phyloP scores from a whole-genome alignment of 2,329 filamentous ascomycete species.

The Hypoxylon sp. region DNA sequence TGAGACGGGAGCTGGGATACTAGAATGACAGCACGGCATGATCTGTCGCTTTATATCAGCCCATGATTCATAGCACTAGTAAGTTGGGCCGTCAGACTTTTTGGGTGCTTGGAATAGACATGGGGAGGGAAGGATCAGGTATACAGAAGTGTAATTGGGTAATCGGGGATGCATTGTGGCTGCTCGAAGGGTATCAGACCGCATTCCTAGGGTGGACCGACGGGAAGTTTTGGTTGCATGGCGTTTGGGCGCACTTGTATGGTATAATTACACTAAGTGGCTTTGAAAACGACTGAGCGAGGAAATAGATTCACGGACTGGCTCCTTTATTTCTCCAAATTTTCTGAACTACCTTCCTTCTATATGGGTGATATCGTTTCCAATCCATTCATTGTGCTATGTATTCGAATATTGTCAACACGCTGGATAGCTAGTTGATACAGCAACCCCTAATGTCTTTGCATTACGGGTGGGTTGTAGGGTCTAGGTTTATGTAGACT shows the following conservation, averaged over 20 bases:
- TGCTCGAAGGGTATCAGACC: constrained; percentile 12
- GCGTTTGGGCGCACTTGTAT: constrained; percentile 43
- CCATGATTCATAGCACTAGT: neutral
- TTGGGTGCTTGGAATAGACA: constrained; percentile 7
- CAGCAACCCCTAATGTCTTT: no score
- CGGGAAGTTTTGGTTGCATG: constrained; percentile 26
- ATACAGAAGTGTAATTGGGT: constrained; percentile 26
- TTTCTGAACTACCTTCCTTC: neutral
- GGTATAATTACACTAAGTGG: constrained; percentile 18
- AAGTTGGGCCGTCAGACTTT: neutral
- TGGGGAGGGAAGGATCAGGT: neutral
- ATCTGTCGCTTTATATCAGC: neutral
- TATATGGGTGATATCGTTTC: neutral
- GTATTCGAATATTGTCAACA: neutral
- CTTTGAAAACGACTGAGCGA: constrained; percentile 3
- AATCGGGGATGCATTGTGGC: constrained; percentile 24
- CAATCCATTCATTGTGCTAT: neutral
- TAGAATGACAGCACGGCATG: constrained; percentile 24
- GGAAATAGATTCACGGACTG: constrained; percentile 40
- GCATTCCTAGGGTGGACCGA: neutral
- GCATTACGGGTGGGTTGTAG: no score
- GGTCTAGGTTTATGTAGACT: neutral
- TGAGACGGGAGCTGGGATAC: constrained; percentile 52
- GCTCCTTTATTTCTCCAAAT: constrained; percentile 38
- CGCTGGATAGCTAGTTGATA: no score